Evolutionary conservation across 176 grass and related monocot species (phyloP), one percentile per base, ranked within the genome.

Genomic region (Coix lacrymajobi): DNA sequence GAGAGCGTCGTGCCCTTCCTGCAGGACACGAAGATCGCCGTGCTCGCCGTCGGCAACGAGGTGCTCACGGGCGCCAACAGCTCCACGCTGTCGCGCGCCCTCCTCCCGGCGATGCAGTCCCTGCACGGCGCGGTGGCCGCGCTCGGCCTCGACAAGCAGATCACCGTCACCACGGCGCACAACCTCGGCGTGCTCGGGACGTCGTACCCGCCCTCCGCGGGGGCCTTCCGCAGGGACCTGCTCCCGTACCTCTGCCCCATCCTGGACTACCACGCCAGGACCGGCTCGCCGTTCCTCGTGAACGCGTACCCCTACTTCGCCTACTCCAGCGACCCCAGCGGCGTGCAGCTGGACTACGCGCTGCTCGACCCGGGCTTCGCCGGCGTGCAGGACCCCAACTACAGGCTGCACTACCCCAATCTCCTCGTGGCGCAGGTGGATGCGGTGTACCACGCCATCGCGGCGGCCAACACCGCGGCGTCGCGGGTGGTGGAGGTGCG

Each of bases 281-380:
- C 88, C 41, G 86, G 43, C 39, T 72, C 91, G 22, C 92, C 88
- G 8, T 89, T 94, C 72, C 84, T 94, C 33, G 88, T 85, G 22
- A 97, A 94, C 84, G 78, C 89, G 4, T 97, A 97, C 71, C 90
- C 95, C 0, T 97, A 94, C 81, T 91, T 97, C 64, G 82, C 90
- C 65, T 97, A 94, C 58, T 71, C 75, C n/a, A 31, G n/a, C 56
- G 79, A 93, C 54, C 66, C 94, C 71, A 82, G 60, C 28, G 79
- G 84, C 81, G 88, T 94, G 29, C 79, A 76, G 5, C 60, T 94
- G 0, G 79, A 82, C 22, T 97, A 97, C 61, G 89, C 85, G 3
- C 82, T 97, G 25, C 88, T 97, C 66, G 87, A 92, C 4, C 82
- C 85, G 0, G 25, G 43, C 44, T 78, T 52, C 79, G 6, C 78